Percentiles rank a stretch among this genome's conserved stretches.
These are phyloP conservation scores for Petunia axillaris DNA, from an alignment of 257 asterid genomes.

Conservation along the genomic window DNA sequence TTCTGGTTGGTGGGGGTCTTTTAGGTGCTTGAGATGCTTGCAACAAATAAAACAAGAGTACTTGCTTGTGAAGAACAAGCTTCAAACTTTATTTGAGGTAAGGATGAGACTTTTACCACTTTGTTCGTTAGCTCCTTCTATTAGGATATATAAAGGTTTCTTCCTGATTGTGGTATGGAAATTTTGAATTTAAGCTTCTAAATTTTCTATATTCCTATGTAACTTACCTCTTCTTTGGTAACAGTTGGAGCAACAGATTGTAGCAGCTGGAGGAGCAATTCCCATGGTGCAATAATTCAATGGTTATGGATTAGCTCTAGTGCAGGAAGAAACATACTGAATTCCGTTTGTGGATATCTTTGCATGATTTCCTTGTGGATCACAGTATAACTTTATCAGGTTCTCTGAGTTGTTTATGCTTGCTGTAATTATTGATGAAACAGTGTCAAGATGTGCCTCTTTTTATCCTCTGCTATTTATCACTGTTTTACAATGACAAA, in stretches of 20 bases:
- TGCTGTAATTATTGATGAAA: constrained; percentile 15
- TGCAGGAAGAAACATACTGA: neutral
- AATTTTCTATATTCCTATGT: neutral
- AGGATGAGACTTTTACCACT: constrained; percentile 21
- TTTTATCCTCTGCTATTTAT: constrained; percentile 3
- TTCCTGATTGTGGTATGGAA: neutral
- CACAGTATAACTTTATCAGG: constrained; percentile 12
- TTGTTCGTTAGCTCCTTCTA: neutral
- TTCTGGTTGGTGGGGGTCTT: constrained; percentile 23
- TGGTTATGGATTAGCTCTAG: constrained; percentile 19
- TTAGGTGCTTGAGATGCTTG: constrained; percentile 72
- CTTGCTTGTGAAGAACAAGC: constrained; percentile 71
- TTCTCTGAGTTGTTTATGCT: neutral
- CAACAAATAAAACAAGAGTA: constrained; percentile 72
- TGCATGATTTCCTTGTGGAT: constrained; percentile 2
- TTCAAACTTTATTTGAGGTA: constrained; percentile 65
- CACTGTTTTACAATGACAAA: neutral
- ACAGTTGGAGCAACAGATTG: constrained; percentile 83
- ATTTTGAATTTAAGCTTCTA: neutral
- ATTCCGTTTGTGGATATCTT: constrained; percentile 3
- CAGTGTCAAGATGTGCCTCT: neutral
- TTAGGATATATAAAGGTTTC: neutral
- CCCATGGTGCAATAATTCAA: constrained; percentile 47
- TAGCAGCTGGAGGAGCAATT: constrained; percentile 80
- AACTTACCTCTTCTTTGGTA: constrained; percentile 13